Evolutionary conservation across 176 grass and related monocot genomes (phyloP).

Genomic region (Microstegium vimineum): DNA sequence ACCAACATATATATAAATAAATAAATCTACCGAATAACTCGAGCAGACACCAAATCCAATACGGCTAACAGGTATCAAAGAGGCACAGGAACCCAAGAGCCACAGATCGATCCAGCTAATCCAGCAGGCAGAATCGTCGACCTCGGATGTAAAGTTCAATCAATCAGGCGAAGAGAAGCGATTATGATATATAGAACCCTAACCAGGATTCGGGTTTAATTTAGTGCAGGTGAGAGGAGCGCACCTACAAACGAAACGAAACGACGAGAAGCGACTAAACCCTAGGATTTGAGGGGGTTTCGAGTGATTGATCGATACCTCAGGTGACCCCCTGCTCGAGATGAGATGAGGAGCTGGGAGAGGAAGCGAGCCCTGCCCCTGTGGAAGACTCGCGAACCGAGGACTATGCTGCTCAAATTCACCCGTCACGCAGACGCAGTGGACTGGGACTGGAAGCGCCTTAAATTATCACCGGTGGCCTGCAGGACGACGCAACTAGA

Average conservation of each 20-base stretch:
- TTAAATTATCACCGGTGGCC: not conserved
- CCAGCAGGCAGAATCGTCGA: not conserved
- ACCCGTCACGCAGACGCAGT: no score
- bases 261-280: not conserved
- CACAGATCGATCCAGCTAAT: not conserved
- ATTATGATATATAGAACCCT: not conserved
- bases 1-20: no score
- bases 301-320: conserved; percentile 37
- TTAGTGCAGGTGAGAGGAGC: not conserved
- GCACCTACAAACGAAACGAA: not conserved
- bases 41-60: not conserved
- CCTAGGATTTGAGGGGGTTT: not conserved
- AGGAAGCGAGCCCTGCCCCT: not conserved
- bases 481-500: no score
- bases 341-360: not conserved
- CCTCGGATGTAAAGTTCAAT: not conserved
- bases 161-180: not conserved
- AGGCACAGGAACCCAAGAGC: not conserved
- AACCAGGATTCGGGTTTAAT: not conserved
- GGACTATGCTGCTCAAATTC: not conserved
- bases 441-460: no score
- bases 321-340: conserved; percentile 45
- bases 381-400: conserved; percentile 15
- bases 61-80: no score
- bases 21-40: not conserved